Base-by-base conservation (phyloP, 192 early-diverging fungal species). In the Backusella luteola region DNA sequence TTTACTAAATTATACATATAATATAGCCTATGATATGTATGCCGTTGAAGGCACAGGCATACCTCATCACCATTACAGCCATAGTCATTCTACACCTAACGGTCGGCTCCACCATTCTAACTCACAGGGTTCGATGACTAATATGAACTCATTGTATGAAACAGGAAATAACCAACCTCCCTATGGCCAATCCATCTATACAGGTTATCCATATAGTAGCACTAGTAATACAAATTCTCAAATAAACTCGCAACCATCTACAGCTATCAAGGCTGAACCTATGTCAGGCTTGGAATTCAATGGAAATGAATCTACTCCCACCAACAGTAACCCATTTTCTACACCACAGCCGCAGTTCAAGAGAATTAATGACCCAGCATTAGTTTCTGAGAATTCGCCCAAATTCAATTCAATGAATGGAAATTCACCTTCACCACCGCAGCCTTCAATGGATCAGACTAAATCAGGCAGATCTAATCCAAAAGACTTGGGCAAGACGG, bases 141-240 rank as follows among this genome's bases (percentile, higher is more conserved):
- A 71, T 32, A 71, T 71, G 34, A 71, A 29, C 23, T 70, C 69
- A 42, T 12, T 71, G 1, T 71, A 71, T 71, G 70, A 71, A 46
- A 29, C 26, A 46, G 39, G 39, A 19, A 49, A 49, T 44, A 41
- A 44, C 15, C 70, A 71, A 32, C 29, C 70, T 29, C 70, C 39
- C 7, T 71, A 71, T 71, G 70, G 70, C 1, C 70, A 71, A 32
- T 36, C 67, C 29, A 68, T 71, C 17, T 71, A 71, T 49, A 29
- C 70, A 32, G 70, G 70, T 19, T 71, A 71, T 34, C 26, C 39
- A 14, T 70, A 35, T 14, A 39, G 44, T 15, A 26, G 19, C 12
- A 26, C 11, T 42, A 23, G 14, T 12, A 26, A 41, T 44, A 32
- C 23, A 32, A 23, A 46, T 49, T 11, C 41, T 32, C 21, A 71